Evolutionary conservation across 2,329 filamentous ascomycete genomes (phyloP).

Genomic region (Teratosphaeriaceae sp.): DNA sequence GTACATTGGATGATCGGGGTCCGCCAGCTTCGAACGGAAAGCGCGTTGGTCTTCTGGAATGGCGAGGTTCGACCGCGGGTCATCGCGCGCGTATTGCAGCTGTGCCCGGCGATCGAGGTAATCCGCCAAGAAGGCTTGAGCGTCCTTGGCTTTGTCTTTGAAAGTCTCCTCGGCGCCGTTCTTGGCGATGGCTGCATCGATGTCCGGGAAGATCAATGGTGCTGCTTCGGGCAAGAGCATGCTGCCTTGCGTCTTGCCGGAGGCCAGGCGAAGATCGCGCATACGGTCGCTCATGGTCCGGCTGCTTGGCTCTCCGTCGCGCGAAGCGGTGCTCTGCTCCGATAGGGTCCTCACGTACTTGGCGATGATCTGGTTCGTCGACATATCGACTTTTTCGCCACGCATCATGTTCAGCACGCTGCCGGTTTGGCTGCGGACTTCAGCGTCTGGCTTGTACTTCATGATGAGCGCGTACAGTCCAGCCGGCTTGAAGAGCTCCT

Average conservation of each 20-base stretch:
- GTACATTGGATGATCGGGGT: slow-evolving; percentile 47
- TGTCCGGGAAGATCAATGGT: slow-evolving; percentile 43
- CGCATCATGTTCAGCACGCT: slow-evolving; percentile 11
- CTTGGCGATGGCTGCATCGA: slow-evolving; percentile 28
- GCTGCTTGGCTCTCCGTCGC: too few species aligned
- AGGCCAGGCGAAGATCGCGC: slow-evolving; percentile 32
- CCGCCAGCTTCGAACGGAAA: slow-evolving; percentile 44
- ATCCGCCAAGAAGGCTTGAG: slow-evolving; percentile 36
- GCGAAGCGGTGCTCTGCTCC: slow-evolving; percentile 3
- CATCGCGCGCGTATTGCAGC: slow-evolving; percentile 39
- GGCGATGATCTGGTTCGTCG: slow-evolving; percentile 29
- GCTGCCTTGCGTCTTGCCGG: slow-evolving; percentile 35
- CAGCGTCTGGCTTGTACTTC: slow-evolving; percentile 24
- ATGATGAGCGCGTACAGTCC: slow-evolving; percentile 52
- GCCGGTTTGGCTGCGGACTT: slow-evolving; percentile 7
- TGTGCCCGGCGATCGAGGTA: slow-evolving; percentile 47
- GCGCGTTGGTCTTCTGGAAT: slow-evolving; percentile 26
- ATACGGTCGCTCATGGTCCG: slow-evolving; percentile 21
- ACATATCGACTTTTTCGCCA: slow-evolving; percentile 28
- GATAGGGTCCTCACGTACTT: slow-evolving; percentile 13
- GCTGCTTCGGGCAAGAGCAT: slow-evolving; percentile 41
- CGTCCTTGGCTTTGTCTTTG: slow-evolving; percentile 24
- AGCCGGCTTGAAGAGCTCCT: slow-evolving; percentile 50
- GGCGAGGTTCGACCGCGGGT: slow-evolving; percentile 36
- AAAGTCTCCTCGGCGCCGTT: slow-evolving; percentile 19